These are phyloP conservation scores for Trichosanthes truncata DNA, from an alignment of 306 rosid species.

Conservation along the genomic window DNA sequence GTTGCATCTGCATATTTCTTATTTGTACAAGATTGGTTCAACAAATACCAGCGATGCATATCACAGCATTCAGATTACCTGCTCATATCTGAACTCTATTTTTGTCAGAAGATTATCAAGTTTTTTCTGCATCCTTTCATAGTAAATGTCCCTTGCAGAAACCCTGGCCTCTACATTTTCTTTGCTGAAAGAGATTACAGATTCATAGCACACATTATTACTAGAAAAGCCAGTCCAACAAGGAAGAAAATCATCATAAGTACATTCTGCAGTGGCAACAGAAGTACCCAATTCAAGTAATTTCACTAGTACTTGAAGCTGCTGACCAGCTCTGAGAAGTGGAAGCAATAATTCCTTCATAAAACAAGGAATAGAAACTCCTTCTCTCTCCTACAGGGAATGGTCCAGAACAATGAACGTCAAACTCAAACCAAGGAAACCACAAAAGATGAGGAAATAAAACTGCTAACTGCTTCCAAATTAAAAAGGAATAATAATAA, in stretches of 20 bases:
- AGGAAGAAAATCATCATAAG: constrained; percentile 69
- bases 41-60: background rate
- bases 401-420: constrained; percentile 28
- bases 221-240: constrained; percentile 72
- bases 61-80: constrained; percentile 35
- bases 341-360: constrained; percentile 58
- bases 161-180: constrained; percentile 45
- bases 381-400: constrained; percentile 61
- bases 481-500: background rate
- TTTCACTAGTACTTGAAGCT: constrained; percentile 81
- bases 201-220: constrained; percentile 31
- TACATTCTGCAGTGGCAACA: constrained; percentile 37
- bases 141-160: constrained; percentile 56
- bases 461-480: background rate
- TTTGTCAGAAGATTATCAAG: constrained; percentile 39
- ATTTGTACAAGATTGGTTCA: background rate
- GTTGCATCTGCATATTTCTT: background rate
- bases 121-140: constrained; percentile 58
- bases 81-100: constrained; percentile 57
- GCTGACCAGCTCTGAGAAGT: constrained; percentile 91
- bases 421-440: constrained; percentile 1
- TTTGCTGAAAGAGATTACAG: constrained; percentile 55
- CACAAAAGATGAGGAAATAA: constrained; percentile 9
- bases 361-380: constrained; percentile 73
- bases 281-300: constrained; percentile 72